Base-by-base conservation (phyloP, 1,284 basidiomycete genomes). In the Blastosporella zonata region DNA sequence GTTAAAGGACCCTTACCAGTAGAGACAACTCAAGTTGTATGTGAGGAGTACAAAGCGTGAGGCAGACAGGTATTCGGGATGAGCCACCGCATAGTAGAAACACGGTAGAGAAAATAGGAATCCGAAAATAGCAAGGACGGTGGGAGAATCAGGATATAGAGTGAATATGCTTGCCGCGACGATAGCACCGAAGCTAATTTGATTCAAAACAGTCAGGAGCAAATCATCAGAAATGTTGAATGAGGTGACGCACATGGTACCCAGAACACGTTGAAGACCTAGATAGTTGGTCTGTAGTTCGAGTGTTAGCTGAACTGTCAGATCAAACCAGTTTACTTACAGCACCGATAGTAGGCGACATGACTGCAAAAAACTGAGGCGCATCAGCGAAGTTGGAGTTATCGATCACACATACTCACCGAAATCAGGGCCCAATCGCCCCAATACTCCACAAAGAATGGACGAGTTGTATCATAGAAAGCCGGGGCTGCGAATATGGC, bases 381-480 rank as follows among this genome's bases (percentile, higher is more conserved):
- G 15, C 49, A 20, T 40, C 33, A 3, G 21, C 50, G 33, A 58
- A 20, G 43, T 45, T 15, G 29, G 15, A 13, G 21, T 45, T 23
- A 10, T 20, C 25, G 43, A 18, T 27, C 18, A 23, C 6, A 31
- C 41, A 15, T 7, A 74, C 81, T 54, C 58, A 90, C 90, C 36
- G 92, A 93, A 45, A 98, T 91, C 59, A 98, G 69, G 1, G 93
- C 93, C 95, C 95, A 98, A 66, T 97, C 93, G 33, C 93, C 93
- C 60, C 85, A 79, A 60, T 87, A 94, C 44, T 81, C 79, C 27
- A 90, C 72, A 62, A 97, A 98, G 4, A 82, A 70, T 1, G 84
- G 84, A 21, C 93, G 72, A 1, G 90, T 93, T 9, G 67, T 58
- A 50, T 91, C 85, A 47, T 91, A 86, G 64, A 94, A 97, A 0